These are phyloP conservation scores for Periglandula ipomoeae DNA, from an alignment of 2,329 filamentous ascomycete genomes.

Conservation along the genomic window DNA sequence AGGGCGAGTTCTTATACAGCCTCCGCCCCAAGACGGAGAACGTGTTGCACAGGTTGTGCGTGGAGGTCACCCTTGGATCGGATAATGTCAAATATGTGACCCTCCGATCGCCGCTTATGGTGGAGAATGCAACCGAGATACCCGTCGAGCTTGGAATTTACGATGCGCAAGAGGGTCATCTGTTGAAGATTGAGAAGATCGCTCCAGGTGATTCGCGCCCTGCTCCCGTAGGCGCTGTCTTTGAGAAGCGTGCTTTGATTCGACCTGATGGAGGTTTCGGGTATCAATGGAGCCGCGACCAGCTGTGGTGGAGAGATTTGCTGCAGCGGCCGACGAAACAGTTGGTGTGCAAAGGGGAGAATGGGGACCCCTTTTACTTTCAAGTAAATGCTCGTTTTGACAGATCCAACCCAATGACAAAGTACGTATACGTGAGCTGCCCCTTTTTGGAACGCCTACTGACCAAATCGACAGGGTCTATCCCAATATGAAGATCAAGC, in stretches of 20 bases:
- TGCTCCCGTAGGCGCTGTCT: slow-evolving; percentile 85
- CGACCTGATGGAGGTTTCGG: slow-evolving; percentile 94
- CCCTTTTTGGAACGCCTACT: neutral
- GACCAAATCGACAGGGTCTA: slow-evolving; percentile 50
- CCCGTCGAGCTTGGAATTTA: slow-evolving; percentile 90
- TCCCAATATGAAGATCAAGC: slow-evolving; percentile 86
- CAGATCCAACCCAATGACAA: slow-evolving; percentile 71
- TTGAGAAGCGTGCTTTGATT: slow-evolving; percentile 77
- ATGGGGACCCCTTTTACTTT: slow-evolving; percentile 89
- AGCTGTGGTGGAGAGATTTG: slow-evolving; percentile 86
- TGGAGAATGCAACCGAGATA: slow-evolving; percentile 96
- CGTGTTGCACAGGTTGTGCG: slow-evolving; percentile 78
- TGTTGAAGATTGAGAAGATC: slow-evolving; percentile 97
- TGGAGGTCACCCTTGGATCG: slow-evolving; percentile 80
- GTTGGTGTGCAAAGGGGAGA: slow-evolving; percentile 79
- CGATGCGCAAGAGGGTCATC: slow-evolving; percentile 74
- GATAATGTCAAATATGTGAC: slow-evolving; percentile 99
- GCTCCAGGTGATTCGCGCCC: slow-evolving; percentile 83
- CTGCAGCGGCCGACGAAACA: slow-evolving; percentile 77
- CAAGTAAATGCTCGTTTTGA: slow-evolving; percentile 85
- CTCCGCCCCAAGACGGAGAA: slow-evolving; percentile 80
- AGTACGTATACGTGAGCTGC: slow-evolving; percentile 32
- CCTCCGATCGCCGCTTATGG: slow-evolving; percentile 78
- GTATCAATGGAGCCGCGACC: slow-evolving; percentile 87
- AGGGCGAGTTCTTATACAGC: slow-evolving; percentile 86